Conservation (phyloP, 768 basidiomycete genomes). For the Holtermanniella nyarrowii region DNA sequence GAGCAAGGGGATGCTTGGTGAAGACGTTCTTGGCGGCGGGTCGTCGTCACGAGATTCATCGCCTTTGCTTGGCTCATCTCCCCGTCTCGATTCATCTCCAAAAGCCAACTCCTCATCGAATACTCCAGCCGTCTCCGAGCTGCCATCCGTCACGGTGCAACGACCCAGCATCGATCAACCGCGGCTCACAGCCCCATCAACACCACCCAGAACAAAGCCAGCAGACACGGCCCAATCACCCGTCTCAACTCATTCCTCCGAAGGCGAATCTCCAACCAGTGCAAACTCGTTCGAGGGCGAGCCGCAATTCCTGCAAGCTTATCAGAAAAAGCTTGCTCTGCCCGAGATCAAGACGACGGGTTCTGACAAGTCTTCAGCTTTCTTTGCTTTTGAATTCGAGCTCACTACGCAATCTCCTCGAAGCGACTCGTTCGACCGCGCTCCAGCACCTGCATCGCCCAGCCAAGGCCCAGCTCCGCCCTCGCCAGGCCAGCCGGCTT, state of each 20-base stretch:
- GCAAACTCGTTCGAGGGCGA: neutral
- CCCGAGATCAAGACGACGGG: neutral
- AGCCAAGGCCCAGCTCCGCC: neutral
- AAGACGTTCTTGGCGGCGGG: neutral
- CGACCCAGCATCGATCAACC: too few species aligned
- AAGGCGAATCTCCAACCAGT: neutral
- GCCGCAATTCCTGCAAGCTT: neutral
- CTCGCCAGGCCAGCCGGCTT: constrained; percentile 20
- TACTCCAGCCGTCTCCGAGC: neutral
- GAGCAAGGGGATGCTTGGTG: constrained; percentile 12
- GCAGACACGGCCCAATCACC: neutral
- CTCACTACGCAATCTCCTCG: constrained; percentile 36
- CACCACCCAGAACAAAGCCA: neutral
- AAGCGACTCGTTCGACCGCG: constrained; percentile 36
- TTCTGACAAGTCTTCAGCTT: neutral
- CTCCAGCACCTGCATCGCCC: constrained; percentile 6
- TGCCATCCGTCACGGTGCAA: too few species aligned
- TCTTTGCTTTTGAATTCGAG: constrained; percentile 38
- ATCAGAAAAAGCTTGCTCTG: neutral
- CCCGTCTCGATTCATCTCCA: neutral
- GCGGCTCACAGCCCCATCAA: too few species aligned
- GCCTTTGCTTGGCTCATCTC: neutral
- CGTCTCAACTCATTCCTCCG: neutral
- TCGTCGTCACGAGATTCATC: constrained; percentile 5
- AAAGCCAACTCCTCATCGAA: neutral